Percentiles rank a stretch among this genome's conserved stretches.
Evolutionary conservation across 441 rosid genomes (phyloP).

Genomic region (Erysimum pusillum): DNA sequence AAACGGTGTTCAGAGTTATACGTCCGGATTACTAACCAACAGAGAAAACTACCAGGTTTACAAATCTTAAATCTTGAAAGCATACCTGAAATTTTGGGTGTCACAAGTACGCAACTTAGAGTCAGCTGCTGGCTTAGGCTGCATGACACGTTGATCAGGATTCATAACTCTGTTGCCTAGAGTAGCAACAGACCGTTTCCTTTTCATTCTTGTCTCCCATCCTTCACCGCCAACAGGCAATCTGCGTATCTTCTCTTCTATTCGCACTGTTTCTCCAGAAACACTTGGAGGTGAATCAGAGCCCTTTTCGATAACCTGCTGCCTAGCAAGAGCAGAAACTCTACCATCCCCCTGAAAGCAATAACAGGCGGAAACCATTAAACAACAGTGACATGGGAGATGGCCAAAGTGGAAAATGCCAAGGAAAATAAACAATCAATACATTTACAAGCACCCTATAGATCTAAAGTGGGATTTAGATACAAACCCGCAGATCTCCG

Average conservation of each 20-base stretch:
- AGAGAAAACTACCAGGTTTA: constrained; percentile 3
- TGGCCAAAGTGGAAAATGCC: neutral
- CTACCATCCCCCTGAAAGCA: constrained; percentile 67
- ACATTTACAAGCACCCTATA: constrained; percentile 2
- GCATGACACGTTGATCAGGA: constrained; percentile 70
- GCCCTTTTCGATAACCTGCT: constrained; percentile 65
- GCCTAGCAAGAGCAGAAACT: constrained; percentile 57
- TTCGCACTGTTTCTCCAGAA: constrained; percentile 59
- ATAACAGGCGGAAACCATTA: constrained; percentile 33
- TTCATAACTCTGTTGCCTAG: constrained; percentile 67
- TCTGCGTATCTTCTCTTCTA: constrained; percentile 83
- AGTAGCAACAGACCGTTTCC: constrained; percentile 89
- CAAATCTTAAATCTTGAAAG: constrained; percentile 4
- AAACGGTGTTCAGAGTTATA: constrained; percentile 7
- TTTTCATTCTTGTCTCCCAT: constrained; percentile 93
- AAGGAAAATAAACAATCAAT: constrained; percentile 23
- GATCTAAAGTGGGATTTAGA: constrained; percentile 35
- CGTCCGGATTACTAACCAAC: neutral
- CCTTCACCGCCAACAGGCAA: constrained; percentile 89
- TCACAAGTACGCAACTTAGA: constrained; percentile 79
- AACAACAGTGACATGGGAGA: constrained; percentile 23
- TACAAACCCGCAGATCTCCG: constrained; percentile 70
- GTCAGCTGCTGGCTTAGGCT: constrained; percentile 64
- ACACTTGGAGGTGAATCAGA: constrained; percentile 65
- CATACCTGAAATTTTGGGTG: constrained; percentile 78